These are phyloP conservation scores for Macrolepiota dolichaula DNA, from an alignment of 768 basidiomycete genomes.

Conservation along the genomic window DNA sequence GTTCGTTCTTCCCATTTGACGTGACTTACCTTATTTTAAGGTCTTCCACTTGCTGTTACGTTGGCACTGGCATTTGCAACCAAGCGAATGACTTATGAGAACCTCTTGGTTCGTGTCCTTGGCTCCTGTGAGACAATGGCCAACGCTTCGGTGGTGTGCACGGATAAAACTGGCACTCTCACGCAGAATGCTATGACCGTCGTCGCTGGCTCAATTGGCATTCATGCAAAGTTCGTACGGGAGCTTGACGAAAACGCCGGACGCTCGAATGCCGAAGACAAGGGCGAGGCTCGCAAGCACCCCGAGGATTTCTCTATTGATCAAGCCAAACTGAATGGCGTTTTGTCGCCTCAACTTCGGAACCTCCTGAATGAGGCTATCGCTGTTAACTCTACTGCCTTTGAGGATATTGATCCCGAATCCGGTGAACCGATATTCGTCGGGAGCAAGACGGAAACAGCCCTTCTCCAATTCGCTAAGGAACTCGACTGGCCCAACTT, in stretches of 20 bases:
- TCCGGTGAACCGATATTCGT: constrained; percentile 64
- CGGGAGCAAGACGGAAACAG: constrained; percentile 95
- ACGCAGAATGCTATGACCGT: constrained; percentile 96
- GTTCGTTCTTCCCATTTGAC: constrained; percentile 7
- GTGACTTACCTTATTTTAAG: constrained; percentile 29
- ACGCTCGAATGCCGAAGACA: constrained; percentile 70
- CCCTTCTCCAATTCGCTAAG: constrained; percentile 81
- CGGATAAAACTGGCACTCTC: constrained; percentile 95
- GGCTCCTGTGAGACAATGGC: constrained; percentile 99
- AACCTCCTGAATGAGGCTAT: constrained; percentile 82
- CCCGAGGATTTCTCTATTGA: constrained; percentile 85
- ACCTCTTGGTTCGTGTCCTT: constrained; percentile 91
- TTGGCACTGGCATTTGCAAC: constrained; percentile 97
- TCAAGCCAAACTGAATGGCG: constrained; percentile 59
- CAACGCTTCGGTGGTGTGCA: constrained; percentile 93
- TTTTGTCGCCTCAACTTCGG: constrained; percentile 57
- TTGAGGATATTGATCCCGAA: constrained; percentile 72
- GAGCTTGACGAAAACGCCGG: constrained; percentile 66
- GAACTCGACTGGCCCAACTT: constrained; percentile 77
- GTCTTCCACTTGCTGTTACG: constrained; percentile 93
- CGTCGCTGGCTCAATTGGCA: constrained; percentile 92
- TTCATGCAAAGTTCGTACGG: constrained; percentile 92
- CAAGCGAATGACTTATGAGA: constrained; percentile 96
- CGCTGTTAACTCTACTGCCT: constrained; percentile 91
- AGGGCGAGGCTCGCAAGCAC: constrained; percentile 37